Evolutionary conservation across 208 protist species (phyloP), one percentile per base, ranked within the genome.

Genomic region (Trypanosoma caninum): DNA sequence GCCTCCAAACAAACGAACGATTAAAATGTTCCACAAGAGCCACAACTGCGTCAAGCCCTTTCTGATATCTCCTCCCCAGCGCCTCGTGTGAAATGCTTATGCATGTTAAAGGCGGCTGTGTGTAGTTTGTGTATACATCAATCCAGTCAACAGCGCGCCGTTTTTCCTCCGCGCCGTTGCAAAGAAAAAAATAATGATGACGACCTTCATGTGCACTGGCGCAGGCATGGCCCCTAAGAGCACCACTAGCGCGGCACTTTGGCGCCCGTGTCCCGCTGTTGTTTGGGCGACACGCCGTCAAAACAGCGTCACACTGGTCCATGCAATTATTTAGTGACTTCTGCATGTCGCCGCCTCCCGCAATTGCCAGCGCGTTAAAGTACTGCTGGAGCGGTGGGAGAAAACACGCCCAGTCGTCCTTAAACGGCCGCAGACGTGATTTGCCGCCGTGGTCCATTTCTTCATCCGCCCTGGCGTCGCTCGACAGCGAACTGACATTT

Each of bases 111-210:
- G 85, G 76, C 14, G 76, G 47, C 31, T 76, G 77, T 18, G 72
- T 46, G 66, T 78, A 92, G 65, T 92, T 92, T 9, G 79, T 76
- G 51, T 75, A 92, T 3, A 86, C 77, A 65, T 76, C 65, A 11
- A 76, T 70, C 10, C 14, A 20, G 44, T 59, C 57, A n/a, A n/a
- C n/a, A n/a, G n/a, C n/a, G n/a, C n/a, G n/a, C n/a, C n/a, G n/a
- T n/a, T n/a, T n/a, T n/a, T n/a, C n/a, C n/a, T n/a, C n/a, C n/a
- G n/a, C n/a, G n/a, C n/a, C n/a, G n/a, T n/a, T n/a, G n/a, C n/a
- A n/a, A n/a, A 59, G 50, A 48, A n/a, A 41, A 25, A 42, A 27
- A 13, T 34, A 5, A 7, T 9, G 25, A 25, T 28, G 16, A 14
- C 41, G 2, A 10, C 13, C 45, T 34, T 38, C 44, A 44, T 47